phyloP scores from a whole-genome alignment of 2,329 filamentous ascomycete species.

The Paraphoma sp. region DNA sequence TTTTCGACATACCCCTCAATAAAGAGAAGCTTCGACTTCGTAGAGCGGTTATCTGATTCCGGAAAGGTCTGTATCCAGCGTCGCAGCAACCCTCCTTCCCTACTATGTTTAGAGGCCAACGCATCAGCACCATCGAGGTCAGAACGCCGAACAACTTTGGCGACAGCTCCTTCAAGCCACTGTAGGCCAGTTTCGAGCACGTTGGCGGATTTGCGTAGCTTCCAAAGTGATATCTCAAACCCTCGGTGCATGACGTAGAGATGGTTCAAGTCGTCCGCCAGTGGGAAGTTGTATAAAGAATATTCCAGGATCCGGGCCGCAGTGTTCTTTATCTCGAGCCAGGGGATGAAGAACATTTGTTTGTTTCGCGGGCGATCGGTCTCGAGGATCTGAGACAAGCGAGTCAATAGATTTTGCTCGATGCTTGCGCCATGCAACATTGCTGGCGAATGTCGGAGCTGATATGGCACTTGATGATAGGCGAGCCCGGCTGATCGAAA shows the following conservation, averaged over 20 bases:
- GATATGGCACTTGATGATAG: conserved; percentile 10
- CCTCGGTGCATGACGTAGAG: background rate
- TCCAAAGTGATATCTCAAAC: background rate
- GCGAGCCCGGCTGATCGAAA: conserved; percentile 6
- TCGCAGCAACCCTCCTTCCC: conserved; percentile 10
- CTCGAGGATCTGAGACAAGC: conserved; percentile 8
- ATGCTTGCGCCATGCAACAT: background rate
- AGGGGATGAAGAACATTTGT: conserved; percentile 9
- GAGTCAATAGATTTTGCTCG: background rate
- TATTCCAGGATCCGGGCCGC: background rate
- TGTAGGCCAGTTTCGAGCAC: background rate
- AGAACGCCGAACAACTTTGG: background rate
- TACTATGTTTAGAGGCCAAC: conserved; percentile 1
- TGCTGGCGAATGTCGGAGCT: conserved; percentile 2
- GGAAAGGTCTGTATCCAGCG: conserved; percentile 11
- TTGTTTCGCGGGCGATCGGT: background rate
- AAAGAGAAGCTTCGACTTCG: background rate
- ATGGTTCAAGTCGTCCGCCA: background rate
- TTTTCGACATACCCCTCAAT: conserved; percentile 3
- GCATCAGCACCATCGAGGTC: background rate
- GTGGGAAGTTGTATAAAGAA: background rate
- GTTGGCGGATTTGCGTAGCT: background rate
- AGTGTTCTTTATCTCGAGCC: conserved; percentile 3
- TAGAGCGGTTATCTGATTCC: conserved; percentile 6
- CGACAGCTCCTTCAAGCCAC: conserved; percentile 6